Percentiles rank a stretch among this genome's conserved stretches.
Evolutionary conservation across 495 filamentous ascomycete genomes (phyloP).

Genomic region (Tuber microsphaerosporum): DNA sequence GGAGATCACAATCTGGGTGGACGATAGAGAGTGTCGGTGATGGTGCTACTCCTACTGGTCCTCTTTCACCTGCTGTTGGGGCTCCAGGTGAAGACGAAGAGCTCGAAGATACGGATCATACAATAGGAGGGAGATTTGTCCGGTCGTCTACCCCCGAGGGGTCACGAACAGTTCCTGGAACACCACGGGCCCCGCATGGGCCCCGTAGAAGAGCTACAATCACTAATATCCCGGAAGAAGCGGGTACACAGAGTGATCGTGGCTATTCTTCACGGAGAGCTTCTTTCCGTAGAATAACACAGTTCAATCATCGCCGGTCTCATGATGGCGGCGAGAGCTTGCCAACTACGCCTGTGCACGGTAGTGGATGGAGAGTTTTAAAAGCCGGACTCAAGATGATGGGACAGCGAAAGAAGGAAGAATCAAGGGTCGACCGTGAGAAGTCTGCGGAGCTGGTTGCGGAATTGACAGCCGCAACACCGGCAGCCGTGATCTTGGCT

Average conservation of each 20-base stretch:
- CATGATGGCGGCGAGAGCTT: constrained; percentile 40
- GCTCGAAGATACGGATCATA: constrained; percentile 15
- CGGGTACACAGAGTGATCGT: constrained; percentile 8
- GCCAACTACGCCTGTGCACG: constrained; percentile 64
- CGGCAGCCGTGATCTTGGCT: constrained; percentile 84
- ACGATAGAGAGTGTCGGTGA: constrained; percentile 37
- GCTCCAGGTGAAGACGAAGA: constrained; percentile 34
- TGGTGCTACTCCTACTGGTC: constrained; percentile 25
- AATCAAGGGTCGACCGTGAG: constrained; percentile 77
- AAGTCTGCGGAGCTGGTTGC: constrained; percentile 96
- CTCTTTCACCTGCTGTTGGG: constrained; percentile 24
- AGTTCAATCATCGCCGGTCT: constrained; percentile 26
- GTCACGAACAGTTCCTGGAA: constrained; percentile 24
- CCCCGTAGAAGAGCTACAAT: constrained; percentile 37
- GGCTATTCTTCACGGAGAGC: constrained; percentile 25
- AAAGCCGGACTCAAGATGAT: constrained; percentile 78
- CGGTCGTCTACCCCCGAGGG: constrained; percentile 16
- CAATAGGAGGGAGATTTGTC: constrained; percentile 28
- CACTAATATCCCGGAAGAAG: constrained; percentile 32
- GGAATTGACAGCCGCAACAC: constrained; percentile 82
- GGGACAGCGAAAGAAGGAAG: constrained; percentile 67
- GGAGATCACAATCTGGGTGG: constrained; percentile 37
- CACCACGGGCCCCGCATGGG: constrained; percentile 19
- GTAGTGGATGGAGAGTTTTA: constrained; percentile 64
- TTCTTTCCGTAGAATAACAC: constrained; percentile 31